Conservation (phyloP, 352 stramenopile genomes). For the Blastocystis sp. region DNA sequence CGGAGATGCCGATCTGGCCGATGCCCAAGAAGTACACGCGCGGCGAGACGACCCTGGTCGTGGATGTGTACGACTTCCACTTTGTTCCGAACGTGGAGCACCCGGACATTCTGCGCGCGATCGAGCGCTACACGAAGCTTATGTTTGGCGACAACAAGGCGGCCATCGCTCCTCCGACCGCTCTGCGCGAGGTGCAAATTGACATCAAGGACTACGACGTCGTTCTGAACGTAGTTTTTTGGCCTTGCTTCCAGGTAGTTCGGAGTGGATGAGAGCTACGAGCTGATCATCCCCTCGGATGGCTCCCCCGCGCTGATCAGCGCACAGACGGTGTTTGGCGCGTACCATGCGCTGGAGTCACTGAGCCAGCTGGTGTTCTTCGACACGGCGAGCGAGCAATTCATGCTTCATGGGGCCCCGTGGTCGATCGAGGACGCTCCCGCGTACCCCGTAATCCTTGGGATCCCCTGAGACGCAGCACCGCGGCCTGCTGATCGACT, state of each 20-base stretch:
- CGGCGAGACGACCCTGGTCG: background rate
- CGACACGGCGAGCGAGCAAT: slow-evolving; percentile 58
- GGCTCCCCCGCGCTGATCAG: slow-evolving; percentile 55
- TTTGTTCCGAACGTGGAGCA: slow-evolving; percentile 20
- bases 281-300: slow-evolving; percentile 39
- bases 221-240: background rate
- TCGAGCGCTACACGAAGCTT: slow-evolving; percentile 29
- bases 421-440: slow-evolving; percentile 61
- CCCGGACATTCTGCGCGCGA: slow-evolving; percentile 26
- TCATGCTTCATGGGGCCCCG: slow-evolving; percentile 50
- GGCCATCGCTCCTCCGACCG: background rate
- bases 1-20: slow-evolving; percentile 54
- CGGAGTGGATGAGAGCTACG: slow-evolving; percentile 60
- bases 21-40: slow-evolving; percentile 45
- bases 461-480: slow-evolving; percentile 47
- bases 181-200: background rate
- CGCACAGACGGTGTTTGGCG: slow-evolving; percentile 63
- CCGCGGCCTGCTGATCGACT: slow-evolving; percentile 69
- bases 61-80: slow-evolving; percentile 28
- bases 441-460: slow-evolving; percentile 58
- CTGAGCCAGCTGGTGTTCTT: slow-evolving; percentile 64
- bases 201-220: slow-evolving; percentile 19
- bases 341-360: slow-evolving; percentile 64
- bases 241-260: slow-evolving; percentile 37
- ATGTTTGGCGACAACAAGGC: slow-evolving; percentile 23